A percentile compares a stretch with the other conserved stretches of the same genome.
Evolutionary conservation across 2,329 filamentous ascomycete species (phyloP).

Genomic region (Pseudocercospora musae): DNA sequence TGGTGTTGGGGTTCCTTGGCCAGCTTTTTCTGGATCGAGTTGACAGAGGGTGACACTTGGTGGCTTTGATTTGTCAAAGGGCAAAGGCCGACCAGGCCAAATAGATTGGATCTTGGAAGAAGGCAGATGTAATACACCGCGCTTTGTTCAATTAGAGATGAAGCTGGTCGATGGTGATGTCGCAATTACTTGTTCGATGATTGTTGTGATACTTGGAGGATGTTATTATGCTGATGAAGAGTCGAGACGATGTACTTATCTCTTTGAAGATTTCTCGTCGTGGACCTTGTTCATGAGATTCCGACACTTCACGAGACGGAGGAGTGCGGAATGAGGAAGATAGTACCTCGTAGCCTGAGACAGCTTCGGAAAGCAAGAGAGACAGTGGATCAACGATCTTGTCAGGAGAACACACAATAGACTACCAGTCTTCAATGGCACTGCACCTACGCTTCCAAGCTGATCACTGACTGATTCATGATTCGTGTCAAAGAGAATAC

Average conservation of each 20-base stretch:
- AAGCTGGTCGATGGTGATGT: neutral
- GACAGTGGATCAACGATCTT: neutral
- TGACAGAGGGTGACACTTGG: neutral
- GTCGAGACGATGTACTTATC: neutral
- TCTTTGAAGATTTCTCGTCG: neutral
- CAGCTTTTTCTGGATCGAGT: neutral
- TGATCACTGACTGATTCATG: no score
- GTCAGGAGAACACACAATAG: neutral
- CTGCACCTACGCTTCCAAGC: no score
- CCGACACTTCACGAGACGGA: neutral
- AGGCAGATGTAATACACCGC: neutral
- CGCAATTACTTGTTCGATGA: neutral
- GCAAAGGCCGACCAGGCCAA: constrained; percentile 8
- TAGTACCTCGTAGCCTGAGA: neutral
- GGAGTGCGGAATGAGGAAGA: neutral
- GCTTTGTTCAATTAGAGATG: neutral
- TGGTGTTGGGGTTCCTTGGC: neutral
- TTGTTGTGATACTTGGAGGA: no score
- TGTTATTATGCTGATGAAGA: neutral
- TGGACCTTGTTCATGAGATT: neutral
- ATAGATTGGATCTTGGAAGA: neutral
- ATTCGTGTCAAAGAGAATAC: no score
- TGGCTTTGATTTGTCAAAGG: neutral
- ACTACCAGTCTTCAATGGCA: no score
- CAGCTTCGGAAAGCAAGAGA: neutral